A percentile compares a stretch with the other conserved stretches of the same genome.
These are phyloP conservation scores for Eucalyptus caleyi DNA, from an alignment of 345 rosid species.

Conservation along the genomic window DNA sequence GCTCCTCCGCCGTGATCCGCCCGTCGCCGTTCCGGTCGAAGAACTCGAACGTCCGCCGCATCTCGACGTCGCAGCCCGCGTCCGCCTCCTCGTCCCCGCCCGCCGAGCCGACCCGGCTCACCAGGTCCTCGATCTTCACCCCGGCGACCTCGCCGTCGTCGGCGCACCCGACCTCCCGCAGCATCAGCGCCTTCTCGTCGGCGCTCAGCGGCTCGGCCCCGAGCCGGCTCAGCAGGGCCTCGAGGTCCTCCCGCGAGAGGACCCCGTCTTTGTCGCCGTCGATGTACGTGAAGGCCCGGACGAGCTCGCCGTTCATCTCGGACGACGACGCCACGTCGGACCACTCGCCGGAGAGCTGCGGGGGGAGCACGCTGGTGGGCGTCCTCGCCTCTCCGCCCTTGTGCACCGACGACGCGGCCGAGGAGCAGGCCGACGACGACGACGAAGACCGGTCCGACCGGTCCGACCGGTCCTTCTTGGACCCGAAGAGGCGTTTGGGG, in stretches of 20 bases:
- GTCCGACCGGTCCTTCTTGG: constrained; percentile 27
- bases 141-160: constrained; percentile 16
- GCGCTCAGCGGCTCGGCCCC: constrained; percentile 41
- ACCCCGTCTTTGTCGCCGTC: constrained; percentile 39
- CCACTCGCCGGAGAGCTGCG: constrained; percentile 34
- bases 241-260: constrained; percentile 51
- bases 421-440: constrained; percentile 30
- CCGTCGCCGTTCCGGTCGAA: constrained; percentile 94
- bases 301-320: constrained; percentile 14
- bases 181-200: constrained; percentile 55
- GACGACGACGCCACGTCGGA: constrained; percentile 6
- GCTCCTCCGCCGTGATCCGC: constrained; percentile 76
- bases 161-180: constrained; percentile 39
- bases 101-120: constrained; percentile 29
- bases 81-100: constrained; percentile 15
- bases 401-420: constrained; percentile 11
- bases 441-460: constrained; percentile 7
- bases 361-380: constrained; percentile 51
- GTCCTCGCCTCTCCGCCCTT: constrained; percentile 15
- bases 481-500: constrained; percentile 54
- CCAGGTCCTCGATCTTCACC: constrained; percentile 40
- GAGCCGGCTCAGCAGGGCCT: constrained; percentile 36
- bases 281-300: constrained; percentile 35
- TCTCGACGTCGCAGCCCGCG: constrained; percentile 41
- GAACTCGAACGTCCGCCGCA: constrained; percentile 53